A percentile compares a stretch with the other conserved stretches of the same genome.
Evolutionary conservation across 164 flowering plant genomes (phyloP).

Genomic region (Paratinospora sagittata): DNA sequence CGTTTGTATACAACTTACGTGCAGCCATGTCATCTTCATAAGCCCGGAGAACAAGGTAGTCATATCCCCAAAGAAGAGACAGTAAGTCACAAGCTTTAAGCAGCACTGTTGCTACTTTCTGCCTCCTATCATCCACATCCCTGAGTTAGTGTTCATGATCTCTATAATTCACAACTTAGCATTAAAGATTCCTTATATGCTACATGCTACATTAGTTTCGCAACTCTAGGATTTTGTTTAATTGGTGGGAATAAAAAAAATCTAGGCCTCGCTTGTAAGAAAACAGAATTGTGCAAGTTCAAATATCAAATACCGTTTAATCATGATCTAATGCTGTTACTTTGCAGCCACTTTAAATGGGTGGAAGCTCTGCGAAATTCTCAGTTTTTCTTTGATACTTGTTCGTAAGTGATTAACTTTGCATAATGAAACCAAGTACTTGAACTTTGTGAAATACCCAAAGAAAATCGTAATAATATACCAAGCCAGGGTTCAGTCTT

Average conservation of each 20-base stretch:
- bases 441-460: too few species aligned
- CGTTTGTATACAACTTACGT: conserved; percentile 52
- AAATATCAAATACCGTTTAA: too few species aligned
- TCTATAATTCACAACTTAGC: neutral
- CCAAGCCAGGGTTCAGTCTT: too few species aligned
- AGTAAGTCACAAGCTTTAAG: conserved; percentile 74
- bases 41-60: conserved; percentile 63
- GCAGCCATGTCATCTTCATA: conserved; percentile 82
- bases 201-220: neutral
- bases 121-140: conserved; percentile 42
- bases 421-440: too few species aligned
- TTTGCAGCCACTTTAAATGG: too few species aligned
- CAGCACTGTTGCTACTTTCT: conserved; percentile 64
- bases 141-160: too few species aligned
- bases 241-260: neutral
- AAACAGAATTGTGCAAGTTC: too few species aligned
- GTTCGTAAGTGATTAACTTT: too few species aligned
- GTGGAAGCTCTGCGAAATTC: too few species aligned
- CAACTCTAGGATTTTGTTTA: neutral
- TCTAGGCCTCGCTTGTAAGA: neutral
- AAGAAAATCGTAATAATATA: too few species aligned
- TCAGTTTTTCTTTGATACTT: too few species aligned
- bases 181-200: neutral
- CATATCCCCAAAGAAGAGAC: conserved; percentile 50
- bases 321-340: too few species aligned